Evolutionary conservation across 352 stramenopile species (phyloP).

Genomic region (Lagenidium sp.): DNA sequence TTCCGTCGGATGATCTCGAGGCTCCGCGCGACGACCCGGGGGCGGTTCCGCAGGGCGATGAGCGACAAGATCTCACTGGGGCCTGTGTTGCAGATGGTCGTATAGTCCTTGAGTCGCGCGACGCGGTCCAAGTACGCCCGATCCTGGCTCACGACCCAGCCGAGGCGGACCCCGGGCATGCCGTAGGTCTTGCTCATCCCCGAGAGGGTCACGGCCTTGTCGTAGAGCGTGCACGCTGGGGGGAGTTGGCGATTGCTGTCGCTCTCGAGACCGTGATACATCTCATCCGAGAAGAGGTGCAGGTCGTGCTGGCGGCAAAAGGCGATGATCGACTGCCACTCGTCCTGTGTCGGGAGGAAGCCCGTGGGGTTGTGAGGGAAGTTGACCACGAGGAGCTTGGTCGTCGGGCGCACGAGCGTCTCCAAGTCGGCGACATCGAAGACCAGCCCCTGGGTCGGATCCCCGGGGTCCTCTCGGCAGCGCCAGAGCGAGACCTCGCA

Average conservation of each 20-base stretch:
- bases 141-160: conserved; percentile 46
- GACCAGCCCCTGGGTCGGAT: conserved; percentile 6
- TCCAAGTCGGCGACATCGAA: conserved; percentile 36
- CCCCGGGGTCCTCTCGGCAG: conserved; percentile 4
- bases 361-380: conserved; percentile 76
- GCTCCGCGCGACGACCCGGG: conserved; percentile 18
- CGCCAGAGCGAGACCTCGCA: conserved; percentile 30
- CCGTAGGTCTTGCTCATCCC: conserved; percentile 52
- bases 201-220: conserved; percentile 35
- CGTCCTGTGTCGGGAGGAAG: conserved; percentile 19
- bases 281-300: conserved; percentile 63
- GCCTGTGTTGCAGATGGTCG: conserved; percentile 48
- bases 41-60: conserved; percentile 34
- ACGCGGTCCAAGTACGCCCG: conserved; percentile 20
- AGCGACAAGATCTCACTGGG: conserved; percentile 52
- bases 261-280: conserved; percentile 44
- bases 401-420: conserved; percentile 23
- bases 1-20: conserved; percentile 17
- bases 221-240: conserved; percentile 24
- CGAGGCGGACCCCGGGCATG: conserved; percentile 42
- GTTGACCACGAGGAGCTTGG: conserved; percentile 63
- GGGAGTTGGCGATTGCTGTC: conserved; percentile 14
- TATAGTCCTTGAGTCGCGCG: conserved; percentile 56
- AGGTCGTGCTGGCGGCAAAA: conserved; percentile 22
- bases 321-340: conserved; percentile 29